Evolutionary conservation across 208 protist species (phyloP).

Genomic region (Kentomonas sorsogonicus): DNA sequence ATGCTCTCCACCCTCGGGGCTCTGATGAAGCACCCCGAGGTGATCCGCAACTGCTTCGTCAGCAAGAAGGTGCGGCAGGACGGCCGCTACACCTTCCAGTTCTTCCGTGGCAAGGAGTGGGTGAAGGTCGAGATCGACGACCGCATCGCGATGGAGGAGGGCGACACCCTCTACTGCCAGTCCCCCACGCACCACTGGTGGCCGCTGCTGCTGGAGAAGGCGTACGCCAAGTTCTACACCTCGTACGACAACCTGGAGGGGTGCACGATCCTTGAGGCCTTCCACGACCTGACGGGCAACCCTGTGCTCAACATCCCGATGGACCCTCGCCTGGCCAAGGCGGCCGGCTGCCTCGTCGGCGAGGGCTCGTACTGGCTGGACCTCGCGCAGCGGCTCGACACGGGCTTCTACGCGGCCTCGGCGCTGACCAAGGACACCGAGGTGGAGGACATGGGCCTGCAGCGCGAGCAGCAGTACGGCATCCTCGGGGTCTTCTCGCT

Average conservation of each 20-base stretch:
- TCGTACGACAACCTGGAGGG: conserved; percentile 65
- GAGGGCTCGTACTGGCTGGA: conserved; percentile 57
- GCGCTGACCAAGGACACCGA: conserved; percentile 46
- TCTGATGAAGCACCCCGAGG: conserved; percentile 57
- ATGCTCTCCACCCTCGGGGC: conserved; percentile 59
- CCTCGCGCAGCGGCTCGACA: conserved; percentile 51
- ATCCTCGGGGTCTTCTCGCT: conserved; percentile 69
- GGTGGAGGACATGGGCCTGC: conserved; percentile 63
- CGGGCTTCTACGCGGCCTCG: conserved; percentile 44
- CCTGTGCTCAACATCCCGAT: conserved; percentile 67
- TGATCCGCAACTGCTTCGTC: conserved; percentile 75
- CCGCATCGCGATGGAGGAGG: conserved; percentile 43
- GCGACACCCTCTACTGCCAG: conserved; percentile 47
- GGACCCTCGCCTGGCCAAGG: conserved; percentile 47
- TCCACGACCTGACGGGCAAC: conserved; percentile 75
- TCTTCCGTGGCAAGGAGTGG: conserved; percentile 56
- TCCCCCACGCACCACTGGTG: conserved; percentile 73
- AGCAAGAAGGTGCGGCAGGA: conserved; percentile 73
- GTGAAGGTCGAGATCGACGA: conserved; percentile 79
- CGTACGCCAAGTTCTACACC: conserved; percentile 87
- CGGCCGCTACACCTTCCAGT: conserved; percentile 80
- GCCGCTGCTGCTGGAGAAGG: conserved; percentile 86
- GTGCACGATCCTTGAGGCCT: conserved; percentile 61
- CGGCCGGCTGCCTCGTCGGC: conserved; percentile 18
- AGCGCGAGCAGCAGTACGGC: conserved; percentile 72